Base-by-base conservation (phyloP, 257 asterid genomes). In the Solanum megistacrolobum region DNA sequence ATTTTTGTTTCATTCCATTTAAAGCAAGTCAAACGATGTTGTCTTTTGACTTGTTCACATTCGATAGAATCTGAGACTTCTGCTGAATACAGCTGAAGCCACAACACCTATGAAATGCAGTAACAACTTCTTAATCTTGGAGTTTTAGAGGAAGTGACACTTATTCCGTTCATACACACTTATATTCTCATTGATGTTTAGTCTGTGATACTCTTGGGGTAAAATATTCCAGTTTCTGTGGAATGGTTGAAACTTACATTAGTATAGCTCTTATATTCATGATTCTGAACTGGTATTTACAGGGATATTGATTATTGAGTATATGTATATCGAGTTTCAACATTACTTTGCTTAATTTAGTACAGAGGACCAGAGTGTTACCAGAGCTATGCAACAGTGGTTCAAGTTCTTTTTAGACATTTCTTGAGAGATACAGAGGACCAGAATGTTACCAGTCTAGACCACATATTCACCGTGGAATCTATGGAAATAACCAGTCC, bases 391-490 rank as follows among this genome's bases (percentile, higher is more conserved):
- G 68, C 69, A 58, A 88, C 91, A 96, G 98, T 96, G 91, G 90
- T 96, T 74, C 96, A 98, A 3, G 96, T 97, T 88, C 92, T 97
- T 83, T 97, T 95, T 88, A 92, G 92, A 89, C 96, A 96, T 88
- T 93, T 98, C 66, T 91, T 97, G 66, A 96, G 89, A 88, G 99
- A 97, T 73, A 72, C 86, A 18, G 99, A 97, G 86, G 96, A 97
- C 84, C 96, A 93, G 90, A 87, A 69, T 1, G 96, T 95, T 75
- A 90, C 92, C 6, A 87, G 91, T 89, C 92, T 97, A 93, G 87
- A 92, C 75, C 98, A 96, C 89, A 92, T 96, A 91, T 94, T 96
- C 66, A 92, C 98, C 3, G 96, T 95, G 66, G 95, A 96, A 75
- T 95, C 98, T 43, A 89, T 94, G 93, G 92, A 89, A 89, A 93